phyloP scores from a whole-genome alignment of 1,139 yeast genomes.

The Pichia sp. region DNA sequence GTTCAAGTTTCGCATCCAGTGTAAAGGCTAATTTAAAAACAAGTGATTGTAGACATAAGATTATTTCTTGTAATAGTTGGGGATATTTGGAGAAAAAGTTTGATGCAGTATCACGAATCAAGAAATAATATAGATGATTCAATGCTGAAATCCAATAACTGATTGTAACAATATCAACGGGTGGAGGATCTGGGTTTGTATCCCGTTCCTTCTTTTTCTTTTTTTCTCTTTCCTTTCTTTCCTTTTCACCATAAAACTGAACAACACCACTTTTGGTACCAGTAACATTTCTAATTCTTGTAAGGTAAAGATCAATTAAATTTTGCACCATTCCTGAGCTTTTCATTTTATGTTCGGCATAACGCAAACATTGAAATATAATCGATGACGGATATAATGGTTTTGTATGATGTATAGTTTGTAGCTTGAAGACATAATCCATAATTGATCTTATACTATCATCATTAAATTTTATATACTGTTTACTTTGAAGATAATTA shows the following conservation, averaged over 20 bases:
- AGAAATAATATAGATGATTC: slow-evolving; percentile 61
- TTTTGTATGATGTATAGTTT: slow-evolving; percentile 41
- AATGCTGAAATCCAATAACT: slow-evolving; percentile 71
- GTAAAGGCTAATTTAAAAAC: slow-evolving; percentile 60
- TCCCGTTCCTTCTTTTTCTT: slow-evolving; percentile 14
- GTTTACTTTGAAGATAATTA: slow-evolving; percentile 40
- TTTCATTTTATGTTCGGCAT: slow-evolving; percentile 50
- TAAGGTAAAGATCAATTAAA: slow-evolving; percentile 53
- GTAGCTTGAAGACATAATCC: slow-evolving; percentile 47
- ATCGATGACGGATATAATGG: slow-evolving; percentile 65
- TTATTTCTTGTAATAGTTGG: slow-evolving; percentile 51
- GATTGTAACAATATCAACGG: slow-evolving; percentile 61
- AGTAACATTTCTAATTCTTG: slow-evolving; percentile 55
- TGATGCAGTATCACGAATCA: slow-evolving; percentile 45
- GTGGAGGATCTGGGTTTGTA: slow-evolving; percentile 29
- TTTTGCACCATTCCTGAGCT: slow-evolving; percentile 51
- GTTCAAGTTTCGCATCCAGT: slow-evolving; percentile 52
- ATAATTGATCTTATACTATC: slow-evolving; percentile 58
- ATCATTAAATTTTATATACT: slow-evolving; percentile 55
- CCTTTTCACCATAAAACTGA: slow-evolving; percentile 26
- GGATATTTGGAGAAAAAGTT: slow-evolving; percentile 48
- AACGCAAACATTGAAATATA: slow-evolving; percentile 59
- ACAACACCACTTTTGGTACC: slow-evolving; percentile 56
- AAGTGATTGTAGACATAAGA: slow-evolving; percentile 53
- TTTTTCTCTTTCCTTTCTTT: slow-evolving; percentile 15